Evolutionary conservation across 805 yeast species (phyloP), one percentile per base, ranked within the genome.

Genomic region (Lipomyces yamadae): DNA sequence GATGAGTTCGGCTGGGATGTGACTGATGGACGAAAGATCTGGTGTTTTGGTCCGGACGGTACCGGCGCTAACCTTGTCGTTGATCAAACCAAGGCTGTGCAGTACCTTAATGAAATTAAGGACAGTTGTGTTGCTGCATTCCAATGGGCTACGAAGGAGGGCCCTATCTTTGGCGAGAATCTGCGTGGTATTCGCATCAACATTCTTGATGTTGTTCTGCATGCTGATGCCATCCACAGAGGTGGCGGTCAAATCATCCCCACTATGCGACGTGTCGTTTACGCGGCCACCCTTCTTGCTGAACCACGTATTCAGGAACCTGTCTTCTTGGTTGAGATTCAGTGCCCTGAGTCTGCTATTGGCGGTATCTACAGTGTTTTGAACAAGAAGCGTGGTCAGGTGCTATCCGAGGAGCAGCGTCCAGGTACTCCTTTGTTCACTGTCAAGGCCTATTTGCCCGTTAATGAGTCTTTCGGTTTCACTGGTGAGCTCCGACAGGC

Each of bases 11-110:
- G 94, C 77, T 94, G 99, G 99, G 98, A 94, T 82, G 98, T 95
- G 81, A 88, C 97, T 77, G 99, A 94, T 81, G 99, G 98, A 85
- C 93, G 99, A 90, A 94, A 95, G 95, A 95, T 94, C 81, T 94
- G 99, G 99, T 92, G 97, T 90, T 94, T 94, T 92, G 99, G 99
- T 86, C 98, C 99, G 82, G 99, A 94, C 81, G 98, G 98, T 84
- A 88, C 86, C 82, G 99, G 99, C 85, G 93, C 99, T 79, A 94
- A 94, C 87, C 84, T 95, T 80, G 98, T 94, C 80, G 96, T 94
- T 83, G 99, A 94, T 87, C 98, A 93, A 86, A 94, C 98, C 80
- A 94, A 94, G 94, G 99, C 99, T 80, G 98, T 94, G 73, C 98
- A 95, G 87, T 94, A 93, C 92, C 89, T 94, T 85, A 83, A 86